Percentiles rank a stretch among this genome's conserved stretches.
phyloP scores from a whole-genome alignment of 306 rosid genomes.

The Trifolium fragiferum region DNA sequence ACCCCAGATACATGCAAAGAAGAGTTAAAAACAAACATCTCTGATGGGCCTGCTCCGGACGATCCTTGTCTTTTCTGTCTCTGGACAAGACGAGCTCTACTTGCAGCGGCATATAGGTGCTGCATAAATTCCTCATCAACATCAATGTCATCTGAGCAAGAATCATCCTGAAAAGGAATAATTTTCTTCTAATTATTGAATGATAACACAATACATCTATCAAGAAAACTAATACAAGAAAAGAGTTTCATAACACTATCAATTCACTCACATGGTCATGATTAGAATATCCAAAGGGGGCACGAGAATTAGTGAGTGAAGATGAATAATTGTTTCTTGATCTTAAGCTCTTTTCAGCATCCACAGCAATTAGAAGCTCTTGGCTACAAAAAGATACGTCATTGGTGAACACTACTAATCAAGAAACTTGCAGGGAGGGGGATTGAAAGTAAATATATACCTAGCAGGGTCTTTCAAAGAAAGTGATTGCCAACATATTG shows the following conservation, averaged over 20 bases:
- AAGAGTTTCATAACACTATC: slow-evolving; percentile 12
- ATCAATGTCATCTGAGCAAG: slow-evolving; percentile 70
- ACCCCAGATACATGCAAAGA: slow-evolving; percentile 11
- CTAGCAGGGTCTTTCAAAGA: slow-evolving; percentile 79
- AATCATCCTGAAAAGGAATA: slow-evolving; percentile 62
- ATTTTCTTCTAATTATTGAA: slow-evolving; percentile 29
- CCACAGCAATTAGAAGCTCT: slow-evolving; percentile 78
- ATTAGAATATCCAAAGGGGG: slow-evolving; percentile 47
- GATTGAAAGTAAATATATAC: slow-evolving; percentile 47
- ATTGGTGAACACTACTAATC: slow-evolving; percentile 15
- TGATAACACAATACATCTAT: slow-evolving; percentile 5
- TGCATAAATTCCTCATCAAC: slow-evolving; percentile 77
- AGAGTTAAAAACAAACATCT: background rate
- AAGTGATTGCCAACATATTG: slow-evolving; percentile 88
- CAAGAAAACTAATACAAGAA: slow-evolving; percentile 26
- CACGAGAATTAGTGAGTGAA: slow-evolving; percentile 44
- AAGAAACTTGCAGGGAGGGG: background rate
- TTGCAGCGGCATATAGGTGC: slow-evolving; percentile 69
- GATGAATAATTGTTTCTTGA: slow-evolving; percentile 50
- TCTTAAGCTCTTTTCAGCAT: slow-evolving; percentile 60
- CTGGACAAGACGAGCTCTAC: slow-evolving; percentile 58
- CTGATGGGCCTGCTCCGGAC: slow-evolving; percentile 63
- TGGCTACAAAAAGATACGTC: slow-evolving; percentile 61
- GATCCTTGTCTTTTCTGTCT: slow-evolving; percentile 70
- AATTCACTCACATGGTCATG: slow-evolving; percentile 58